Conservation (phyloP, 1,284 basidiomycete species). For the Ganoderma lucidum region DNA sequence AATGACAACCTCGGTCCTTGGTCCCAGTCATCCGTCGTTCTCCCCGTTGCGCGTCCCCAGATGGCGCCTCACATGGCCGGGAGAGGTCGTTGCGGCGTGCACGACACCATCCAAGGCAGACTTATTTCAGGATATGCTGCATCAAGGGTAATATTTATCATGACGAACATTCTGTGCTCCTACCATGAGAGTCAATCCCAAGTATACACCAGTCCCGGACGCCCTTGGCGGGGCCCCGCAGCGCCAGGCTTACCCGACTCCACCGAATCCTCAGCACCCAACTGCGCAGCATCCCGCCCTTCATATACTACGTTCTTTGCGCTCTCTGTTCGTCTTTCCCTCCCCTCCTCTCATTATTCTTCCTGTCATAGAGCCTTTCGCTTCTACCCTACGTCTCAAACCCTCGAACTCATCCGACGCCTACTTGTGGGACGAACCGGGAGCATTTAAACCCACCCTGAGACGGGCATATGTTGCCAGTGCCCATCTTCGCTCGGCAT, state of each 20-base stretch:
- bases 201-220: neutral
- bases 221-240: neutral
- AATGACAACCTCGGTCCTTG: neutral
- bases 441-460: conserved; percentile 1
- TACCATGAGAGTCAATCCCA: conserved; percentile 3
- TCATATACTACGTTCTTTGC: neutral
- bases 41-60: neutral
- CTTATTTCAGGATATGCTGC: neutral
- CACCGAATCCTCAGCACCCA: neutral
- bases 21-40: neutral
- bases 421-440: conserved; percentile 1
- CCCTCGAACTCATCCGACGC: neutral
- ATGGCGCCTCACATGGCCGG: neutral
- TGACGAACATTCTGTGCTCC: neutral
- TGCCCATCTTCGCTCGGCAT: neutral
- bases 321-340: neutral
- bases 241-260: neutral
- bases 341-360: neutral
- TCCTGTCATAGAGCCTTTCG: neutral
- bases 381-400: neutral
- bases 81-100: neutral
- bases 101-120: neutral
- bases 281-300: conserved; percentile 1
- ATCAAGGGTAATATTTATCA: neutral
- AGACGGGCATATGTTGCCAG: neutral